A percentile compares a stretch with the other conserved stretches of the same genome.
Evolutionary conservation across 176 grass and related monocot genomes (phyloP).

Genomic region (Saccharum officinarum): DNA sequence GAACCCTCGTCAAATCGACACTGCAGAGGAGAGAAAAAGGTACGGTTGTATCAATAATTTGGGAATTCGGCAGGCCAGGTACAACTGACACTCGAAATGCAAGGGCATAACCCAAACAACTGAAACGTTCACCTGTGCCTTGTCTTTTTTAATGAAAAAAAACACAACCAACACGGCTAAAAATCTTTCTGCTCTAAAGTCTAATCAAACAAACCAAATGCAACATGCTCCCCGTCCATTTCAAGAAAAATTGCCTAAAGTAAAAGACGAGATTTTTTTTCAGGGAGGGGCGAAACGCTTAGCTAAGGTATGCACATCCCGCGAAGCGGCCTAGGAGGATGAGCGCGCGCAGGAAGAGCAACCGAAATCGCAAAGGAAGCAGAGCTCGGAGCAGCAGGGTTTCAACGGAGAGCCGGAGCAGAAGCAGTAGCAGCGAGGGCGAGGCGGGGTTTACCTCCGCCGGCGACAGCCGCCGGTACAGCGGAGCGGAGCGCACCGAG

Average conservation of each 20-base stretch:
- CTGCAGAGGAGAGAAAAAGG: neutral
- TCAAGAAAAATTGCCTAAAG: neutral
- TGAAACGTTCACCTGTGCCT: neutral
- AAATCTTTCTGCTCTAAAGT: neutral
- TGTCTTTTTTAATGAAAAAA: neutral
- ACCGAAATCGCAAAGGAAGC: neutral
- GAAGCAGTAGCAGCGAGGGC: neutral
- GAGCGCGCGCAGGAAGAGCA: neutral
- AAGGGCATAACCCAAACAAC: neutral
- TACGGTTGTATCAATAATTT: conserved; percentile 20
- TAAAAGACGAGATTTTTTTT: neutral
- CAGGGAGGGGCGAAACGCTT: neutral
- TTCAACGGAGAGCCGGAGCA: neutral
- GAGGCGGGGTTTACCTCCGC: conserved; percentile 35
- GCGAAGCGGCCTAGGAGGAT: neutral
- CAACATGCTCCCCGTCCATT: neutral
- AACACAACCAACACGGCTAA: neutral
- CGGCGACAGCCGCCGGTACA: neutral
- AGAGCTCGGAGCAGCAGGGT: neutral
- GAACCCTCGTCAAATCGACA: neutral
- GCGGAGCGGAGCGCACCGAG: neutral
- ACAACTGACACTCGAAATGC: conserved; percentile 17
- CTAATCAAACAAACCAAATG: neutral
- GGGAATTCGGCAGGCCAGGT: neutral
- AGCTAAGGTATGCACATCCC: neutral